A percentile compares a stretch with the other conserved stretches of the same genome.
phyloP scores from a whole-genome alignment of 768 basidiomycete species.

The Macrolepiota fuliginosa region DNA sequence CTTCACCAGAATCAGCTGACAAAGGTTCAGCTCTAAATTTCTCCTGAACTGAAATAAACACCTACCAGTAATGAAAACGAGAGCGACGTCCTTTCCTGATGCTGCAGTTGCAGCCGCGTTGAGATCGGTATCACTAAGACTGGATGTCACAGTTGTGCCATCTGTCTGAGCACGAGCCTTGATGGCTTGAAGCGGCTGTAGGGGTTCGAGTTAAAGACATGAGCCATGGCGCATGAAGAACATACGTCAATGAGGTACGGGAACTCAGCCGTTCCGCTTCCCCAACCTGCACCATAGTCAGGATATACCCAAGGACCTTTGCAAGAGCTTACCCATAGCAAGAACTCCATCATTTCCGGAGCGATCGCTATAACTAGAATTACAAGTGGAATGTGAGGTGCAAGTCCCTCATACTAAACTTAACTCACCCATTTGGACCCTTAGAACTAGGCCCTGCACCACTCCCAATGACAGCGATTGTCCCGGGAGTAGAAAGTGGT shows the following conservation, averaged over 20 bases:
- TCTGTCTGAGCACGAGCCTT: slow-evolving; percentile 34
- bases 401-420: background rate
- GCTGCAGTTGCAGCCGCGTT: slow-evolving; percentile 42
- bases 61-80: slow-evolving; percentile 52
- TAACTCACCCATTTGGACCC: slow-evolving; percentile 53
- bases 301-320: background rate
- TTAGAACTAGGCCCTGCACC: slow-evolving; percentile 51
- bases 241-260: slow-evolving; percentile 49
- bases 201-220: background rate
- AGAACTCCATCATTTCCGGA: slow-evolving; percentile 58
- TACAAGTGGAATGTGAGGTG: background rate
- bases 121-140: slow-evolving; percentile 48
- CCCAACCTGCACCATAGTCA: slow-evolving; percentile 35
- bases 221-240: background rate
- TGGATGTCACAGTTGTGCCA: slow-evolving; percentile 42
- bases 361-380: slow-evolving; percentile 42
- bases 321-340: slow-evolving; percentile 46
- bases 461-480: slow-evolving; percentile 56
- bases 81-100: slow-evolving; percentile 43
- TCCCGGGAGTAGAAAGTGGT: slow-evolving; percentile 43
- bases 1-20: slow-evolving; percentile 41
- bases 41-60: background rate
- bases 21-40: background rate
- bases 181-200: slow-evolving; percentile 44
- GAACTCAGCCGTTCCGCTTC: slow-evolving; percentile 47